Percentiles rank a stretch among this genome's conserved stretches.
These are phyloP conservation scores for Botrytis aclada DNA, from an alignment of 2,329 filamentous ascomycete genomes.

Conservation along the genomic window DNA sequence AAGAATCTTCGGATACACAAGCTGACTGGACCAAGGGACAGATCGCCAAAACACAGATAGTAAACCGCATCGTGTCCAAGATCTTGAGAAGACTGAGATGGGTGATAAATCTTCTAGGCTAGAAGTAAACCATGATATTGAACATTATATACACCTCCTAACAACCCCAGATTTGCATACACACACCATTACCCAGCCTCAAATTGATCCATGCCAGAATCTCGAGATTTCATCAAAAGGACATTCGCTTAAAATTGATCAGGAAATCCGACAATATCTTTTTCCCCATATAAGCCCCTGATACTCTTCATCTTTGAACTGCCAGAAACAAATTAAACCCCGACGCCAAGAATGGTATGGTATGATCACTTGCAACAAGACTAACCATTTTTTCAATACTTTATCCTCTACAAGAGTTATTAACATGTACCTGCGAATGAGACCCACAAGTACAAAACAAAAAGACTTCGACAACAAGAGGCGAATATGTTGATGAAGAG, in stretches of 20 bases:
- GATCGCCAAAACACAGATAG: not conserved
- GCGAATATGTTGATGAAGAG: too few species aligned
- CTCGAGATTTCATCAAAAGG: too few species aligned
- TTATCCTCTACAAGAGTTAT: not conserved
- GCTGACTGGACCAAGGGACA: not conserved
- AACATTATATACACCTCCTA: not conserved
- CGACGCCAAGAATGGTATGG: too few species aligned
- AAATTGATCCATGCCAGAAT: too few species aligned
- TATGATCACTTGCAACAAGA: not conserved
- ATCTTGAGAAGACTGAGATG: not conserved
- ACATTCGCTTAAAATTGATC: too few species aligned
- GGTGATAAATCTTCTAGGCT: not conserved
- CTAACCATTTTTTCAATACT: not conserved
- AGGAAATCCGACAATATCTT: too few species aligned
- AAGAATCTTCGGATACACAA: not conserved
- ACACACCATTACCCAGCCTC: not conserved
- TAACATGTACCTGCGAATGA: not conserved
- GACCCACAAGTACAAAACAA: not conserved
- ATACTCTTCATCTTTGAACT: not conserved
- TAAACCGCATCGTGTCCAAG: accelerated
- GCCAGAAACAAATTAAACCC: too few species aligned
- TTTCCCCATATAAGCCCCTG: not conserved
- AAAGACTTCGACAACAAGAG: too few species aligned
- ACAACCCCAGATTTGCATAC: not conserved
- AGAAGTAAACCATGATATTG: not conserved